A percentile compares a stretch with the other conserved stretches of the same genome.
These are phyloP conservation scores for Delonix regia DNA, from an alignment of 306 rosid species.

Conservation along the genomic window DNA sequence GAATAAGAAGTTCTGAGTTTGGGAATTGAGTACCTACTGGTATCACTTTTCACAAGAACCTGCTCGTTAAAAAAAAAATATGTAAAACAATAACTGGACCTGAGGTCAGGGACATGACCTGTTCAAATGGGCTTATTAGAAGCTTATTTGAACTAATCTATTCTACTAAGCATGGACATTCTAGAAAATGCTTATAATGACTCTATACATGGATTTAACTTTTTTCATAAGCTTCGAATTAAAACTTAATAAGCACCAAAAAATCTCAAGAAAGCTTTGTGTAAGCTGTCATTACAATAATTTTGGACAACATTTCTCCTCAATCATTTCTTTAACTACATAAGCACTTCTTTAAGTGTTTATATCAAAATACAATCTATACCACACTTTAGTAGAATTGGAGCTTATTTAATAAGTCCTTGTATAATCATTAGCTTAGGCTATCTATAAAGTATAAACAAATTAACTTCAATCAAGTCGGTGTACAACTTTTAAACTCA, in stretches of 20 bases:
- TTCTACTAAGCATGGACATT: not conserved
- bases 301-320: not conserved
- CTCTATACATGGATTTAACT: not conserved
- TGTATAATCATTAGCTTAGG: not conserved
- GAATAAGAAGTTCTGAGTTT: too few species aligned
- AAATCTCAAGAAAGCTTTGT: not conserved
- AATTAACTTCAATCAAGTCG: conserved; percentile 19
- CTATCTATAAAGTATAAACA: not conserved
- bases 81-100: conserved; percentile 7
- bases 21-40: too few species aligned
- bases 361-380: too few species aligned
- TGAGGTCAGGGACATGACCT: not conserved
- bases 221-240: not conserved
- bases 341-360: not conserved
- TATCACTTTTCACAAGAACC: not conserved
- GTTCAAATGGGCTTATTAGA: not conserved
- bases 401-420: not conserved
- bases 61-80: not conserved
- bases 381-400: not conserved
- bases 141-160: not conserved
- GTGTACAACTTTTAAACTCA: conserved; percentile 23
- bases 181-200: not conserved
- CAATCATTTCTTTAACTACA: not conserved
- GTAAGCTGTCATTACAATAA: not conserved
- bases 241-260: not conserved